These are phyloP conservation scores for Dalbergia cultrata DNA, from an alignment of 306 rosid species.

Conservation along the genomic window DNA sequence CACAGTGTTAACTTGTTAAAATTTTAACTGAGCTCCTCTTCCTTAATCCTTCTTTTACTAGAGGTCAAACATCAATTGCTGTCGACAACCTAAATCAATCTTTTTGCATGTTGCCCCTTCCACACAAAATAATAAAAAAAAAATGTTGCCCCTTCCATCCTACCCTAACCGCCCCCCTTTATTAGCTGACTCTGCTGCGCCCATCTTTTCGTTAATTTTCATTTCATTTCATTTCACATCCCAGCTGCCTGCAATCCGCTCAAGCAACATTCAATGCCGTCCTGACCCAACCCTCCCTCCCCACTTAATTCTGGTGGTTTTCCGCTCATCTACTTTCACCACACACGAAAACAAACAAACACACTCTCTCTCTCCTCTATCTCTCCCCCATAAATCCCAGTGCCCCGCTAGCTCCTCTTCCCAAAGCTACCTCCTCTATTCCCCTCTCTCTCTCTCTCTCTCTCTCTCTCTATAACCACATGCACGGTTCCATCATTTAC, in stretches of 20 bases:
- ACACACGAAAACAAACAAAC: constrained; percentile 22
- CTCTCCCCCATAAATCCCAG: constrained; percentile 4
- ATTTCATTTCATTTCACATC: no score
- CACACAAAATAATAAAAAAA: no score
- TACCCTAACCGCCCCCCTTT: no score
- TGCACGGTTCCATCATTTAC: background rate
- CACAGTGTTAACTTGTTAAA: no score
- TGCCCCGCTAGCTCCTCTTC: background rate
- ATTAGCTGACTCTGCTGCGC: no score
- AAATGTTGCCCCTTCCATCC: background rate
- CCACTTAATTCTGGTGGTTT: constrained; percentile 63
- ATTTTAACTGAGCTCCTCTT: no score
- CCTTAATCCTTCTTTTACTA: no score
- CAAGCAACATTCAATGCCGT: background rate
- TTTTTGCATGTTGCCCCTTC: background rate
- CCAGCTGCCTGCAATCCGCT: background rate
- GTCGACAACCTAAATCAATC: background rate
- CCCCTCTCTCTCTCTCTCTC: background rate
- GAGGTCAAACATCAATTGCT: no score
- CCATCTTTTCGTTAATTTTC: no score
- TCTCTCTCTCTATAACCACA: background rate
- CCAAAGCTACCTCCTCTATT: no score
- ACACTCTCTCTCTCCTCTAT: background rate
- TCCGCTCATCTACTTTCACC: constrained; percentile 79
- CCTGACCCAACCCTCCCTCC: background rate